Evolutionary conservation across 371 early-diverging fungal genomes (phyloP).

Genomic region (Thermomucor indicae-seudaticae): DNA sequence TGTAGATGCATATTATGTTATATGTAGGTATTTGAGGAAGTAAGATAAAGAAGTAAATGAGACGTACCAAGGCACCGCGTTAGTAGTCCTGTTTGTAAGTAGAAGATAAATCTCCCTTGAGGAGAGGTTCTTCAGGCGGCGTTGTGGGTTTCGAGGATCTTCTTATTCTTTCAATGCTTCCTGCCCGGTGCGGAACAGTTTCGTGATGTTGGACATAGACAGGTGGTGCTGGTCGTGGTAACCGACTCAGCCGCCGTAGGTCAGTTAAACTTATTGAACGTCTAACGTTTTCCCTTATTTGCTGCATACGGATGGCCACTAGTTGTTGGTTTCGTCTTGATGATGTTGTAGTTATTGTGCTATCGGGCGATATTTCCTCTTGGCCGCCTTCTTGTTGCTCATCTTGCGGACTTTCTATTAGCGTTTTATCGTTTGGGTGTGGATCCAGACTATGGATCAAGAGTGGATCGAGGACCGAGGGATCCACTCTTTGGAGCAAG

Average conservation of each 20-base stretch:
- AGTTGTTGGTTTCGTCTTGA: background rate
- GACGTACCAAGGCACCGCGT: no score
- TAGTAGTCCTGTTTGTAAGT: no score
- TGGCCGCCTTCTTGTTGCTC: background rate
- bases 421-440: background rate
- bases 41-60: no score
- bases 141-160: no score
- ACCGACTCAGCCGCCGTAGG: slow-evolving; percentile 2
- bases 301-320: slow-evolving; percentile 5
- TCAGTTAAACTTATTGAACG: slow-evolving; percentile 21
- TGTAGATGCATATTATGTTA: no score
- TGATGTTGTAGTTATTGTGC: background rate
- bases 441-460: background rate
- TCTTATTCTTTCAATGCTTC: no score
- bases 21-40: no score
- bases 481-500: slow-evolving; percentile 35
- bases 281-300: slow-evolving; percentile 19
- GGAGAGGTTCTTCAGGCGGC: no score
- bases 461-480: slow-evolving; percentile 11
- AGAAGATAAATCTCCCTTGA: no score
- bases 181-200: background rate
- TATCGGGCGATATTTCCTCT: background rate
- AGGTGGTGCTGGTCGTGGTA: slow-evolving; percentile 20
- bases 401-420: background rate
- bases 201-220: background rate